These are phyloP conservation scores for Allium sativum DNA, from an alignment of 106 monocot genomes.

Conservation along the genomic window DNA sequence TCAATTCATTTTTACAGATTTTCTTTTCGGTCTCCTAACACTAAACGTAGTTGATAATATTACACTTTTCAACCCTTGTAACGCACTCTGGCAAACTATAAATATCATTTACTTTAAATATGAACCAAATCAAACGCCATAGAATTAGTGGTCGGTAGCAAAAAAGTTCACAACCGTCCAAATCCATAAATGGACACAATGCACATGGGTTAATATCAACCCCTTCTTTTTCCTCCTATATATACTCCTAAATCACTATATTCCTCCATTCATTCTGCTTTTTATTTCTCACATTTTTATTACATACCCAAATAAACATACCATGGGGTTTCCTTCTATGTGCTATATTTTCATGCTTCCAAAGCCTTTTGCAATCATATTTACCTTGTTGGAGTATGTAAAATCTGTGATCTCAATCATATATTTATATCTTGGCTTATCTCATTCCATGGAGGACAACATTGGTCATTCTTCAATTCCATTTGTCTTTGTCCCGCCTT, in stretches of 20 bases:
- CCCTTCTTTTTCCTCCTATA: neutral
- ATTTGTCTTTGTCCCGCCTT: slow-evolving; percentile 1
- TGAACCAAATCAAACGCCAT: slow-evolving; percentile 2
- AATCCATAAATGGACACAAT: slow-evolving; percentile 1
- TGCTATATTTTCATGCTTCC: neutral
- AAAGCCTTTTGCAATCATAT: neutral
- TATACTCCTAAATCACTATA: neutral
- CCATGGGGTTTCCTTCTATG: slow-evolving; percentile 2
- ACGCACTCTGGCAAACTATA: too few species aligned
- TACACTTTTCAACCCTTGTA: too few species aligned
- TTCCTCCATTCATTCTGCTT: neutral
- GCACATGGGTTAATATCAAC: slow-evolving; percentile 7
- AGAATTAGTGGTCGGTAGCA: slow-evolving; percentile 8
- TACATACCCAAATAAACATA: neutral
- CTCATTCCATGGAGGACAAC: neutral
- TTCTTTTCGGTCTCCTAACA: too few species aligned
- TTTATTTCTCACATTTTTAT: neutral
- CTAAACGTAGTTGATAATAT: too few species aligned
- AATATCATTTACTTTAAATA: too few species aligned
- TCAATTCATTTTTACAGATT: too few species aligned
- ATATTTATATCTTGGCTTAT: neutral
- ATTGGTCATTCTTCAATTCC: neutral
- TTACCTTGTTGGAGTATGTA: neutral
- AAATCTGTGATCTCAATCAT: neutral
- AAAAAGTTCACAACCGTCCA: slow-evolving; percentile 1